These are phyloP conservation scores for Dryas alaskensis DNA, from an alignment of 306 rosid species.

Conservation along the genomic window DNA sequence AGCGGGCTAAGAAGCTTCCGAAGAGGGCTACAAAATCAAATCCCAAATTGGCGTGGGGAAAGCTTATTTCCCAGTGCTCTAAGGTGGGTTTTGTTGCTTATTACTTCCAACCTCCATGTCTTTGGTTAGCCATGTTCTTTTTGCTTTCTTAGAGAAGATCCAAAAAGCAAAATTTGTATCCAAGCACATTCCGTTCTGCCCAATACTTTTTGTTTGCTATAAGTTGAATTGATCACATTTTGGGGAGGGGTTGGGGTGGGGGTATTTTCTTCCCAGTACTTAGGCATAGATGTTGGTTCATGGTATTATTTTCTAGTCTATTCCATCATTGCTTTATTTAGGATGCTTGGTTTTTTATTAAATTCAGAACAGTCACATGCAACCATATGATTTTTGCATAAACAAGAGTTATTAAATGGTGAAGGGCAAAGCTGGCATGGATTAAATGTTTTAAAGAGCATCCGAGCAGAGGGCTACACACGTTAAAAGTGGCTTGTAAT, in stretches of 20 bases:
- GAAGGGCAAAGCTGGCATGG: background rate
- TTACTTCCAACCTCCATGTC: background rate
- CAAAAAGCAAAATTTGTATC: background rate
- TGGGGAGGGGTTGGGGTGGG: no score
- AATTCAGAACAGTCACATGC: background rate
- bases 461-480: no score
- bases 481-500: background rate
- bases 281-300: background rate
- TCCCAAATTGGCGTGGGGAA: conserved; percentile 73
- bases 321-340: background rate
- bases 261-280: background rate
- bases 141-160: background rate
- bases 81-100: conserved; percentile 53
- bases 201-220: background rate
- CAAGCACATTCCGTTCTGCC: background rate
- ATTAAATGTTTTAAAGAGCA: background rate
- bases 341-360: background rate
- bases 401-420: background rate
- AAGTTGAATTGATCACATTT: background rate
- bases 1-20: conserved; percentile 55
- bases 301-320: background rate
- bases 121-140: background rate
- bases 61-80: conserved; percentile 83
- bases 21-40: conserved; percentile 36
- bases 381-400: background rate